Evolutionary conservation across 257 asterid genomes (phyloP).

Genomic region (Solanum tarijense): DNA sequence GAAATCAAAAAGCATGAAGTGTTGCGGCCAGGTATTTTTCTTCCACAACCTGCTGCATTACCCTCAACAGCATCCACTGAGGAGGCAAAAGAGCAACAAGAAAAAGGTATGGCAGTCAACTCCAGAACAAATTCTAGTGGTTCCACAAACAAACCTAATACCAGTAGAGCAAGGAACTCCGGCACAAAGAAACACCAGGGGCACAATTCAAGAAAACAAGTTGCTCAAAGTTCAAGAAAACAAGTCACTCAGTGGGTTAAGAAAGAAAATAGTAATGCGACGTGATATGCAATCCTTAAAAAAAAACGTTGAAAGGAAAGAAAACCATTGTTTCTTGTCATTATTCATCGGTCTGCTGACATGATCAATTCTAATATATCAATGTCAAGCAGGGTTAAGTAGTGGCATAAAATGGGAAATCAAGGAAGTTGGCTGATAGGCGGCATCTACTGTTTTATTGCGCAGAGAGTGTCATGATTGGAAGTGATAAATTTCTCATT

Average conservation of each 20-base stretch:
- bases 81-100: constrained; percentile 15
- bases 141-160: constrained; percentile 32
- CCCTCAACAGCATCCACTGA: constrained; percentile 26
- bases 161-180: constrained; percentile 34
- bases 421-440: background rate
- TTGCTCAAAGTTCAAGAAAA: constrained; percentile 35
- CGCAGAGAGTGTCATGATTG: background rate
- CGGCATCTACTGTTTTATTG: background rate
- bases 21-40: constrained; percentile 69
- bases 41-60: constrained; percentile 40
- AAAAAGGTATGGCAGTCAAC: constrained; percentile 12
- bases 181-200: constrained; percentile 37
- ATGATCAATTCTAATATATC: background rate
- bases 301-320: background rate
- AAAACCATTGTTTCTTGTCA: background rate
- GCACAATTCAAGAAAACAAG: constrained; percentile 45
- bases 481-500: background rate
- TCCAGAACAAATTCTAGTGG: constrained; percentile 26
- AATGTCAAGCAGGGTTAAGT: background rate
- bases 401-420: background rate
- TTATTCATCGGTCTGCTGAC: background rate
- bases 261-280: constrained; percentile 24
- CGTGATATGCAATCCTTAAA: background rate
- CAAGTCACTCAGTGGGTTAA: constrained; percentile 55
- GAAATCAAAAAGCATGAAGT: constrained; percentile 63